These are phyloP conservation scores for Paspalum vaginatum DNA, from an alignment of 176 grass and related monocot species.

Conservation along the genomic window DNA sequence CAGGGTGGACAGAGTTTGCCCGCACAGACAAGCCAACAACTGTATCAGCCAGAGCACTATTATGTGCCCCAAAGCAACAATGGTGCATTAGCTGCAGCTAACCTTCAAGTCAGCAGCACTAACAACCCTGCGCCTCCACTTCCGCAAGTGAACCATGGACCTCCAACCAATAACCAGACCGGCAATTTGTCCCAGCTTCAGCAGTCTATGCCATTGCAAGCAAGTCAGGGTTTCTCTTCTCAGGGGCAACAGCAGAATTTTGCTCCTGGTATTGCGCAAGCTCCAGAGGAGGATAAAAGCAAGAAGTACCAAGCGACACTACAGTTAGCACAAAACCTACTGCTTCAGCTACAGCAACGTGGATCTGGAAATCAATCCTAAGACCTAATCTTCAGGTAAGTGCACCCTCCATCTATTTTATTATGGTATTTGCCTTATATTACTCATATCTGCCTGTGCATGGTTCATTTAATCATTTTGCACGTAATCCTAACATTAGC, in stretches of 20 bases:
- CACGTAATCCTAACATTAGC: constrained; percentile 10
- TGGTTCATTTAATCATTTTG: background rate
- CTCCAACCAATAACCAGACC: constrained; percentile 49
- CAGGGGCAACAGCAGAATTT: constrained; percentile 57
- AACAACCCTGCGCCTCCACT: constrained; percentile 31
- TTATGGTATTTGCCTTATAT: constrained; percentile 5
- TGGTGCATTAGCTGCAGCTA: constrained; percentile 21
- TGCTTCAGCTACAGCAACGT: constrained; percentile 72
- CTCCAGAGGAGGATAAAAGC: constrained; percentile 80
- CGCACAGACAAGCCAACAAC: constrained; percentile 56
- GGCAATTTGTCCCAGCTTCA: constrained; percentile 44
- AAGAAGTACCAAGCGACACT: constrained; percentile 90
- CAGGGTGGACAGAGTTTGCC: constrained; percentile 45
- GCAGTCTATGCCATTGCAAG: constrained; percentile 28
- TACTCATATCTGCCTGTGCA: constrained; percentile 17
- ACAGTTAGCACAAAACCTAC: constrained; percentile 80
- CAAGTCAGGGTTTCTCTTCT: constrained; percentile 38
- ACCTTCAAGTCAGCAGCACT: constrained; percentile 42
- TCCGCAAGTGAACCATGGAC: constrained; percentile 39
- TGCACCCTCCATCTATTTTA: constrained; percentile 8
- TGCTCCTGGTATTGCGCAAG: constrained; percentile 47
- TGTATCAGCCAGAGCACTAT: constrained; percentile 61
- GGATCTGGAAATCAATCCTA: constrained; percentile 64
- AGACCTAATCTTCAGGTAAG: constrained; percentile 45
- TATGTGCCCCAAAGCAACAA: constrained; percentile 52